Percentiles rank a stretch among this genome's conserved stretches.
Conservation (phyloP, 768 basidiomycete species). For the Suillus cothurnatus region DNA sequence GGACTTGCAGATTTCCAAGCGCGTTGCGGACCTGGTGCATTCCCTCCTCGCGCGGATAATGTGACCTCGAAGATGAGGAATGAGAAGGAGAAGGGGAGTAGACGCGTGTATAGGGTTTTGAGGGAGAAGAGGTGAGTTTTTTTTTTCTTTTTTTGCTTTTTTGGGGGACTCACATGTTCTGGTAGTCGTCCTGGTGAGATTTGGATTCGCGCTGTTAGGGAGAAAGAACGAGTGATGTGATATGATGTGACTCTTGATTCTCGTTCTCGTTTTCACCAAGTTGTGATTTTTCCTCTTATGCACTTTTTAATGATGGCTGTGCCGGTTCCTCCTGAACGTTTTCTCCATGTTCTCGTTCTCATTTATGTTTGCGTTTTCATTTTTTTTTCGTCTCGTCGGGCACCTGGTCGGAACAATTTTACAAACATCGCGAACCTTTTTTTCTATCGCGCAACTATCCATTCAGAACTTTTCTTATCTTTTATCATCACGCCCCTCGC, state of each 20-base stretch:
- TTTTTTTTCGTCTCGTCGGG: constrained; percentile 2
- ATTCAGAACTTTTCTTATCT: background rate
- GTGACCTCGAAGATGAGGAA: constrained; percentile 35
- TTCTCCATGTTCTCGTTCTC: background rate
- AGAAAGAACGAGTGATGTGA: constrained; percentile 62
- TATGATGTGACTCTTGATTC: constrained; percentile 31
- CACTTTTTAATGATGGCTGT: constrained; percentile 3
- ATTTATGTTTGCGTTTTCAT: background rate
- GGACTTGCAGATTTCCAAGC: constrained; percentile 75
- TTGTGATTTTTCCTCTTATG: background rate
- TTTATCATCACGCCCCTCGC: background rate
- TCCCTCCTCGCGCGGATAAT: constrained; percentile 58
- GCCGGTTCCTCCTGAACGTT: background rate
- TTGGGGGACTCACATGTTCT: constrained; percentile 4
- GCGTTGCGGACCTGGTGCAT: constrained; percentile 68
- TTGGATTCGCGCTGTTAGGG: constrained; percentile 67
- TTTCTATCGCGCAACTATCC: background rate
- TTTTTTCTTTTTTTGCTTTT: constrained; percentile 1
- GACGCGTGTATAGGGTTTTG: constrained; percentile 68
- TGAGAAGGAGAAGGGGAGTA: constrained; percentile 45
- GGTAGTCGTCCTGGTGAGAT: constrained; percentile 72
- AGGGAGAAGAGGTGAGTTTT: constrained; percentile 71
- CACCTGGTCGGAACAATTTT: background rate
- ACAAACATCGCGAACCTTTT: background rate
- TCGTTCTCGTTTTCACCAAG: background rate